Evolutionary conservation across 768 basidiomycete genomes (phyloP), one percentile per base, ranked within the genome.

Genomic region (Auriscalpium orientale): DNA sequence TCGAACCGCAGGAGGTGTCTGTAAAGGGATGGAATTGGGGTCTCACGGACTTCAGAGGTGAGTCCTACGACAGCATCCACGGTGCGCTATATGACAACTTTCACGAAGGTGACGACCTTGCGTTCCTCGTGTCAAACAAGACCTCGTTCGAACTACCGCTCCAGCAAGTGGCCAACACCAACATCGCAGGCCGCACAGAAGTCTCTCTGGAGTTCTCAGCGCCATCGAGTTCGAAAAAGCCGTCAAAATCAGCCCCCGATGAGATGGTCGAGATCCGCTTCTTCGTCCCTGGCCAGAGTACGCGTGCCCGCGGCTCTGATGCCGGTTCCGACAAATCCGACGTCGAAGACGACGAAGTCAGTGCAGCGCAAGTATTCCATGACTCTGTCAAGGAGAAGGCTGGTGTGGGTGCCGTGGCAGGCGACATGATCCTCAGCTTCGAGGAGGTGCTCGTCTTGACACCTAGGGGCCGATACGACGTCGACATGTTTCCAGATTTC

Each of bases 401-500:
- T 6, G 91, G 93, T 53, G 90, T 98, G 54, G 91, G 92, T 0
- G 88, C 93, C 68, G 87, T 92, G 34, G 81, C 84, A 2, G 97
- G 95, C 44, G 91, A 97, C 65, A 81, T 92, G 56, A 90, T 99
- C 35, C 79, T 97, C 62, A 90, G 91, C 68, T 97, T 99, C 64
- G 90, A 93, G 66, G 97, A 99, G 63, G 88, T 98, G 15, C 80
- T 94, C 21, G 92, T 98, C 5, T 77, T 94, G 46, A 98, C 97
- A 0, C 97, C 97, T 57, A 85, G 95, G 78, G 95, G 95, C 53
- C 86, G 93, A 54, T 97, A 95, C 70, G 95, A 98, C 65, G 87
- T 99, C 73, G 97, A 98, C 73, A 93, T 99, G 89, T 98, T 91
- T 77, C 85, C 85, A 22, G 90, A 91, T 53, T 98, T 94, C 75